These are phyloP conservation scores for Gremmenia infestans DNA, from an alignment of 2,329 filamentous ascomycete genomes.

Conservation along the genomic window DNA sequence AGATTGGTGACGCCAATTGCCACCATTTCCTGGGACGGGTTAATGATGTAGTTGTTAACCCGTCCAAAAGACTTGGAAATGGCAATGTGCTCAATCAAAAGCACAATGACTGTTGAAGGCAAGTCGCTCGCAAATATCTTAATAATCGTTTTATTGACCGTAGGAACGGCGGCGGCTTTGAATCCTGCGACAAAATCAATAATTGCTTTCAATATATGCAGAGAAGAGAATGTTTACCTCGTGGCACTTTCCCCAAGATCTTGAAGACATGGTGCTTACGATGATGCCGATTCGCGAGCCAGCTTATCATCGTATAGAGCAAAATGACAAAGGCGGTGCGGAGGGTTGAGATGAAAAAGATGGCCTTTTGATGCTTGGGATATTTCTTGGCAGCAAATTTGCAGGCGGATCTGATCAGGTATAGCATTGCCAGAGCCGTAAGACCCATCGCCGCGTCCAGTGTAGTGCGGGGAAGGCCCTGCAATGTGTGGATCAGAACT, in stretches of 20 bases:
- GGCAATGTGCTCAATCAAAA: conserved; percentile 93
- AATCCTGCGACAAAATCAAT: conserved; percentile 54
- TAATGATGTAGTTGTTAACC: conserved; percentile 92
- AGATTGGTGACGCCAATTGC: conserved; percentile 90
- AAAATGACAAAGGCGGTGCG: conserved; percentile 88
- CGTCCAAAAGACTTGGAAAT: conserved; percentile 96
- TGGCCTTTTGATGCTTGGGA: conserved; percentile 64
- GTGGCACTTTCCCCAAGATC: conserved; percentile 71
- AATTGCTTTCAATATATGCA: neutral
- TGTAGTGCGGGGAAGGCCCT: conserved; percentile 59
- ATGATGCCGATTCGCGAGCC: conserved; percentile 69
- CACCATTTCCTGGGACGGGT: conserved; percentile 93
- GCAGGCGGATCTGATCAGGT: conserved; percentile 65
- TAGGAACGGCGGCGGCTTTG: conserved; percentile 69
- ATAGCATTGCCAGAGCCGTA: conserved; percentile 74
- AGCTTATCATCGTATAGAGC: conserved; percentile 88
- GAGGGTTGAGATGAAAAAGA: conserved; percentile 89
- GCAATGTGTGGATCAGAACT: conserved; percentile 79
- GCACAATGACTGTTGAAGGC: conserved; percentile 84
- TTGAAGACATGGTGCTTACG: conserved; percentile 61
- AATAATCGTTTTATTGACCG: conserved; percentile 61
- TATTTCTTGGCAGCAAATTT: conserved; percentile 62
- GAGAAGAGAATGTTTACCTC: conserved; percentile 45
- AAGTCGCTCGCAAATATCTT: conserved; percentile 65
- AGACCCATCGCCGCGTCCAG: conserved; percentile 86